These are phyloP conservation scores for Geosmithia morbida DNA, from an alignment of 2,329 filamentous ascomycete species.

Conservation along the genomic window DNA sequence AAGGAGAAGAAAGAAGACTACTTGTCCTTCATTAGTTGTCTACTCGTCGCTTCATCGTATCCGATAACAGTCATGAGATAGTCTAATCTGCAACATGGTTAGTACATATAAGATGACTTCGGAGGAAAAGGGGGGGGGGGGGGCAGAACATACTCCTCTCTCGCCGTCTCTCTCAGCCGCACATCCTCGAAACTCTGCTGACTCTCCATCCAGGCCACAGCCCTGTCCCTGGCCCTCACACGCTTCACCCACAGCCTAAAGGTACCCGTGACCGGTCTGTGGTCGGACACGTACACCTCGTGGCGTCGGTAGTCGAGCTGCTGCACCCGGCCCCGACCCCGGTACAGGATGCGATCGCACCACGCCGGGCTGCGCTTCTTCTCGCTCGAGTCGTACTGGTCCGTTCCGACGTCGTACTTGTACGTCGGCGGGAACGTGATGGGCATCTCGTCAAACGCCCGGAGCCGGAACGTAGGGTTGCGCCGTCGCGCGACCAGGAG, in stretches of 20 bases:
- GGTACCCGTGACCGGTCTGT: constrained; percentile 75
- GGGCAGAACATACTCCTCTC: constrained; percentile 56
- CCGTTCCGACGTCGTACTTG: constrained; percentile 94
- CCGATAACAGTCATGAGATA: constrained; percentile 38
- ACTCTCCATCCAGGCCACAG: constrained; percentile 55
- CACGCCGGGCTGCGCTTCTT: constrained; percentile 90
- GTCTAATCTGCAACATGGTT: constrained; percentile 23
- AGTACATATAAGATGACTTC: too few species aligned
- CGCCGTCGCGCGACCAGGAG: constrained; percentile 76
- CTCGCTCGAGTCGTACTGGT: constrained; percentile 86
- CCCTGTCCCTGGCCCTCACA: constrained; percentile 53
- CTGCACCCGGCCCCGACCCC: constrained; percentile 66
- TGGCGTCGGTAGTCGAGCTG: constrained; percentile 81
- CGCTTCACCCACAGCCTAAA: constrained; percentile 80
- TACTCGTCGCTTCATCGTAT: constrained; percentile 37
- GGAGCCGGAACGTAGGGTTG: constrained; percentile 78
- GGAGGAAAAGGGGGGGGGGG: too few species aligned
- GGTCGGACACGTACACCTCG: constrained; percentile 82
- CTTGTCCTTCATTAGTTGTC: constrained; percentile 28
- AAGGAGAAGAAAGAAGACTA: too few species aligned
- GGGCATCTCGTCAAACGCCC: constrained; percentile 78
- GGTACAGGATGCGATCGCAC: constrained; percentile 89
- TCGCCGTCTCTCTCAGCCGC: constrained; percentile 50
- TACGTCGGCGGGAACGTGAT: constrained; percentile 94
- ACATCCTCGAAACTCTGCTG: constrained; percentile 62